Percentiles rank a stretch among this genome's conserved stretches.
These are phyloP conservation scores for Acer saccharum DNA, from an alignment of 345 rosid genomes.

Conservation along the genomic window DNA sequence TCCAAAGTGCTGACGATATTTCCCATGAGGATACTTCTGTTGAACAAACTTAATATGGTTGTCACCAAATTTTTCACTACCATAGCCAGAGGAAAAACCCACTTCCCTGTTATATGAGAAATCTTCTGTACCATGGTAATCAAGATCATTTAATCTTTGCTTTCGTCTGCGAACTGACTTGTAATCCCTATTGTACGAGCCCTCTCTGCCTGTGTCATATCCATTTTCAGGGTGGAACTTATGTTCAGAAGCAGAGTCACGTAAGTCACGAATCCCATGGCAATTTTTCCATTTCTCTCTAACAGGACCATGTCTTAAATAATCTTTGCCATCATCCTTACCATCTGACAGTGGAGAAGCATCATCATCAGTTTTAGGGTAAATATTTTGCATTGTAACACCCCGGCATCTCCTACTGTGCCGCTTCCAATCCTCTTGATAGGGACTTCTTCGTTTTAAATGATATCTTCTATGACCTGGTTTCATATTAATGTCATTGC, in stretches of 20 bases:
- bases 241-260: constrained; percentile 3
- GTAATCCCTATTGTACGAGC: constrained; percentile 26
- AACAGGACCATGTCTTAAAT: constrained; percentile 19
- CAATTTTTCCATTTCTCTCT: constrained; percentile 23
- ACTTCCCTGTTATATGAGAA: constrained; percentile 27
- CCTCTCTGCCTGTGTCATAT: constrained; percentile 29
- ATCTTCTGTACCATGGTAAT: constrained; percentile 24
- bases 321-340: constrained; percentile 18
- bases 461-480: constrained; percentile 21
- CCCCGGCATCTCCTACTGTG: constrained; percentile 28
- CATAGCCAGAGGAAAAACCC: constrained; percentile 27
- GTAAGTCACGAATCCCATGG: constrained; percentile 17
- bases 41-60: constrained; percentile 24
- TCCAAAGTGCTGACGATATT: constrained; percentile 27
- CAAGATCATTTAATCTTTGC: constrained; percentile 27
- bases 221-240: constrained; percentile 12
- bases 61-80: constrained; percentile 28
- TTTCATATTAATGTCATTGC: constrained; percentile 17
- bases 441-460: constrained; percentile 27
- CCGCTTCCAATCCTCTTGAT: constrained; percentile 20
- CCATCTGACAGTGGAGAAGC: constrained; percentile 25
- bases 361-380: constrained; percentile 27
- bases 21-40: constrained; percentile 22
- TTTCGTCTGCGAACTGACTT: constrained; percentile 33
- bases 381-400: constrained; percentile 22